A percentile compares a stretch with the other conserved stretches of the same genome.
These are phyloP conservation scores for Podospora comata DNA, from an alignment of 495 filamentous ascomycete species.

Conservation along the genomic window DNA sequence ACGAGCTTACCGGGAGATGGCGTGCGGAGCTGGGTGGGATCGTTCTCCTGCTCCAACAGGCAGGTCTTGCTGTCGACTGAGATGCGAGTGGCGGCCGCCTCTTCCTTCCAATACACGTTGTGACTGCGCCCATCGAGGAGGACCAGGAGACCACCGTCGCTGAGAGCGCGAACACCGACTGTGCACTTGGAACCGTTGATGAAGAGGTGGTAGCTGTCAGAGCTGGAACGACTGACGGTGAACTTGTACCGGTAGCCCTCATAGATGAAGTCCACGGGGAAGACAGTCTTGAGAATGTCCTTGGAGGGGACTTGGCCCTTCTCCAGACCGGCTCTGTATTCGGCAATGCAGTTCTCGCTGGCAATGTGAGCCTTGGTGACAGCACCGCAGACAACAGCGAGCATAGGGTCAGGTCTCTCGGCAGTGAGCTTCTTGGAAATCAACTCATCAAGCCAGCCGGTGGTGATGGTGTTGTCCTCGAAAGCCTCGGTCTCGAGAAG, in stretches of 20 bases:
- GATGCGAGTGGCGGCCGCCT: conserved; percentile 89
- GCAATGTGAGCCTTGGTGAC: conserved; percentile 92
- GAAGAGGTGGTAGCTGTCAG: conserved; percentile 96
- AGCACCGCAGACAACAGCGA: conserved; percentile 90
- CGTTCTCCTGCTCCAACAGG: conserved; percentile 97
- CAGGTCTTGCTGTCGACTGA: conserved; percentile 98
- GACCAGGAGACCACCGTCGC: conserved; percentile 92
- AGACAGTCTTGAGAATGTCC: conserved; percentile 96
- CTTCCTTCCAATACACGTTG: conserved; percentile 99
- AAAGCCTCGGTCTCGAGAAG: conserved; percentile 97
- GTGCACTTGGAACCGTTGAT: conserved; percentile 98
- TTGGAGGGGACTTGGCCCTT: conserved; percentile 96
- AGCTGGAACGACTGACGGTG: conserved; percentile 87
- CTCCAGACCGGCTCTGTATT: conserved; percentile 86
- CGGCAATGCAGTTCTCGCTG: conserved; percentile 79
- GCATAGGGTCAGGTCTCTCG: conserved; percentile 86
- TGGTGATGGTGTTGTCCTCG: conserved; percentile 98
- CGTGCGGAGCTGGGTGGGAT: conserved; percentile 92
- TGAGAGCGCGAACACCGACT: conserved; percentile 86
- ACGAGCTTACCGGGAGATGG: conserved; percentile 97
- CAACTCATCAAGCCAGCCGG: conserved; percentile 97
- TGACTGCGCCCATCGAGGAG: conserved; percentile 87
- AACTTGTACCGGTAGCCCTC: conserved; percentile 96
- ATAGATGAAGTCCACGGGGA: conserved; percentile 98
- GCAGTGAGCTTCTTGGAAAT: conserved; percentile 97